These are phyloP conservation scores for Sporothrix sp. DNA, from an alignment of 2,329 filamentous ascomycete species.

Conservation along the genomic window DNA sequence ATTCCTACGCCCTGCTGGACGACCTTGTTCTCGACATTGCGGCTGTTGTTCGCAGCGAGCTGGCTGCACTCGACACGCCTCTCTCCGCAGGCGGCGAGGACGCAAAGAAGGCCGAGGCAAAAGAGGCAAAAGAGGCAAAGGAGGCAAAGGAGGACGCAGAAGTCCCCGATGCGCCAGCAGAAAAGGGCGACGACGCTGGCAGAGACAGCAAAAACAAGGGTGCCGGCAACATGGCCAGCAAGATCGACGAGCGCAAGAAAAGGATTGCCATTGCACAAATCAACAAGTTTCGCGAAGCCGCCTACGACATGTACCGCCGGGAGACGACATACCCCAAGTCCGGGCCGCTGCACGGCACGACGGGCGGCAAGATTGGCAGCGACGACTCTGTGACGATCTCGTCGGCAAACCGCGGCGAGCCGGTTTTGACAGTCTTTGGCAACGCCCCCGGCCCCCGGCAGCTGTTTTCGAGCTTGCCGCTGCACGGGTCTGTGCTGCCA, in stretches of 20 bases:
- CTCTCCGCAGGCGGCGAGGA: not conserved
- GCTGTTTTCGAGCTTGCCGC: constrained; percentile 76
- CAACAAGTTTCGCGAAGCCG: constrained; percentile 50
- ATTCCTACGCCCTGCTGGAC: constrained; percentile 51
- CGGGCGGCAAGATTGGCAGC: not conserved
- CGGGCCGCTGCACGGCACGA: constrained; percentile 19
- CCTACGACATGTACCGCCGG: constrained; percentile 52
- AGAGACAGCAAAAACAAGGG: not conserved
- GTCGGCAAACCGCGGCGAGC: constrained; percentile 31
- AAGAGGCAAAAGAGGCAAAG: not conserved
- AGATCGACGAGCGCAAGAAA: constrained; percentile 15
- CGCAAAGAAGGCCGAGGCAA: not conserved
- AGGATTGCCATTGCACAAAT: constrained; percentile 35
- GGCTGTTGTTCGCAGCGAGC: constrained; percentile 24
- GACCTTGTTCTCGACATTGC: constrained; percentile 52
- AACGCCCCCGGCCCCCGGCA: constrained; percentile 65
- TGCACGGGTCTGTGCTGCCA: constrained; percentile 32
- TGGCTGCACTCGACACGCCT: constrained; percentile 42
- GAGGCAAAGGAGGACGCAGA: not conserved
- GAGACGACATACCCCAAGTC: constrained; percentile 44
- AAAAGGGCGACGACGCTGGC: not conserved
- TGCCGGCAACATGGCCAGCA: not conserved
- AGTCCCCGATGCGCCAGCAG: not conserved
- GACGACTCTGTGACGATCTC: not conserved
- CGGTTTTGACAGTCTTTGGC: constrained; percentile 66